Conservation (phyloP, 306 rosid genomes). For the Dryas octopetala region DNA sequence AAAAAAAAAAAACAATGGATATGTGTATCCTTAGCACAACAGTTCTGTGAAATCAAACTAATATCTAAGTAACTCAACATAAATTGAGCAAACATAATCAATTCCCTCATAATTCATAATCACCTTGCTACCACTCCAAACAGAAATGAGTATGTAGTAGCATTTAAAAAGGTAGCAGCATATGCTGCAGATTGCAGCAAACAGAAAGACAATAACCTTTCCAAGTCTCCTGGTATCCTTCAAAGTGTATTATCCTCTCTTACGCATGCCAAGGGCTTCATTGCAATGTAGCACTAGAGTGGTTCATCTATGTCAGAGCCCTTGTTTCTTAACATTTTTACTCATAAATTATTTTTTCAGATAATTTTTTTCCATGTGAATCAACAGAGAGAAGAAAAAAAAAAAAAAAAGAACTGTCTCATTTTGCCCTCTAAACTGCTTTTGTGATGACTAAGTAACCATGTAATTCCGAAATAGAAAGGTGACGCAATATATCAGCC, state of each 20-base stretch:
- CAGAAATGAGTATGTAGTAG: background rate
- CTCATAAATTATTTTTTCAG: too few species aligned
- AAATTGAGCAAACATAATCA: background rate
- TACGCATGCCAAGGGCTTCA: background rate
- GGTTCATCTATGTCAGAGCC: background rate
- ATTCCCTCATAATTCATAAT: background rate
- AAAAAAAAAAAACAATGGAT: background rate
- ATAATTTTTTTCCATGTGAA: too few species aligned
- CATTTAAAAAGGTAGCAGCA: background rate
- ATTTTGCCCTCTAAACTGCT: too few species aligned
- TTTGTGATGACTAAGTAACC: too few species aligned
- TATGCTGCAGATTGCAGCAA: background rate
- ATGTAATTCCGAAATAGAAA: too few species aligned
- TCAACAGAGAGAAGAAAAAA: too few species aligned
- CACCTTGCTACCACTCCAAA: background rate
- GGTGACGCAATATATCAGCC: too few species aligned
- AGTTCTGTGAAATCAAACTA: background rate
- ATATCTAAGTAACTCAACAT: background rate
- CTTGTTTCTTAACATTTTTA: too few species aligned
- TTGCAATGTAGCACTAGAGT: background rate
- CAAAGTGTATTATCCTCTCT: background rate
- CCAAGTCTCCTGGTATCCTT: background rate
- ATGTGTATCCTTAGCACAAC: background rate
- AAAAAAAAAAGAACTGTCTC: too few species aligned
- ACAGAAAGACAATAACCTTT: background rate